Evolutionary conservation across 441 rosid genomes (phyloP).

Genomic region (Melastoma candidum): DNA sequence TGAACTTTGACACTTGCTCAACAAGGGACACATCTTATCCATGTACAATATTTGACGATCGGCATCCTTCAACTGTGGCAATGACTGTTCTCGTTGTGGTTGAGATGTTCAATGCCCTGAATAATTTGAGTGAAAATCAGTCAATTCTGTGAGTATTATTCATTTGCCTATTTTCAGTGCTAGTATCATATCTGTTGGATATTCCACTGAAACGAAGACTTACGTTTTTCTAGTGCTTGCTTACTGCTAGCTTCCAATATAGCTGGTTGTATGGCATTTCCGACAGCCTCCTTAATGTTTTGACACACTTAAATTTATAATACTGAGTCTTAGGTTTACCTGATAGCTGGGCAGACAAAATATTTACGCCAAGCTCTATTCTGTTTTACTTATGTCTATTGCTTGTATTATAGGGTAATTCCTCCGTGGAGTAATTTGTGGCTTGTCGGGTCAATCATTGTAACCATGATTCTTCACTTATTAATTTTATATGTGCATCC

Average conservation of each 20-base stretch:
- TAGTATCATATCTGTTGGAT: too few relatives aligned
- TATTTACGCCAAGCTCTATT: too few relatives aligned
- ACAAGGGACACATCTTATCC: constrained; percentile 80
- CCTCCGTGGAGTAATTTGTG: constrained; percentile 99
- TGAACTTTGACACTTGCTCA: constrained; percentile 85
- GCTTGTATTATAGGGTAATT: constrained; percentile 51
- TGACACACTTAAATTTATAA: too few relatives aligned
- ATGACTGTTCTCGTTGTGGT: constrained; percentile 99
- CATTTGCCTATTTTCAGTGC: background rate
- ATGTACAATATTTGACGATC: constrained; percentile 88
- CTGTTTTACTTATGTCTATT: constrained; percentile 4
- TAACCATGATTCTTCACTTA: constrained; percentile 88
- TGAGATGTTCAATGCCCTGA: constrained; percentile 98
- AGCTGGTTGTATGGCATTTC: too few relatives aligned
- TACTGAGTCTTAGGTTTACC: too few relatives aligned
- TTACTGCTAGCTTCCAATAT: too few relatives aligned
- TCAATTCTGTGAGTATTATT: constrained; percentile 72
- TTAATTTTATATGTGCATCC: constrained; percentile 79
- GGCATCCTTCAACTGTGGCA: constrained; percentile 92
- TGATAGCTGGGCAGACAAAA: too few relatives aligned
- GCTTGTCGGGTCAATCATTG: constrained; percentile 87
- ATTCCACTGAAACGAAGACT: too few relatives aligned
- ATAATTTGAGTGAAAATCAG: constrained; percentile 97
- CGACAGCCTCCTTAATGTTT: too few relatives aligned
- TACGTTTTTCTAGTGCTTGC: too few relatives aligned